Evolutionary conservation across 1,284 basidiomycete genomes (phyloP), one percentile per base, ranked within the genome.

Genomic region (Cryptococcus hybrid): DNA sequence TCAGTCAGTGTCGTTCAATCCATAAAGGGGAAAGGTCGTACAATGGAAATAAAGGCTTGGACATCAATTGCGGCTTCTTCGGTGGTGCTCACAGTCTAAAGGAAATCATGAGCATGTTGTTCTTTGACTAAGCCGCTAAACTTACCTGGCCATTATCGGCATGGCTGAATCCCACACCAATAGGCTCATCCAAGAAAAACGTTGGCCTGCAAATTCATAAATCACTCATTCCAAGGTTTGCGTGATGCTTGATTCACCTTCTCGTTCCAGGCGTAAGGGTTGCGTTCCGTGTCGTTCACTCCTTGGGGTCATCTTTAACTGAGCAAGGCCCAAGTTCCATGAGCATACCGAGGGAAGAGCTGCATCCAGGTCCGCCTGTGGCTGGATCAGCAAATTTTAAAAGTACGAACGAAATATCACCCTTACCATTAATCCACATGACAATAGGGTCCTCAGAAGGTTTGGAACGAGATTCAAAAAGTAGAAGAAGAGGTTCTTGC

Each of bases 401-500:
- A 12, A 15, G 6, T 34, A 34, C 8, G 35, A 24, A 24, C n/a
- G 45, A 44, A 44, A 35, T n/a, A 44, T 2, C 5, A 59, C 66
- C 3, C 24, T 35, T 48, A 62, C 77, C 78, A 57, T 79, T 79
- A 61, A 77, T 77, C 77, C 77, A 77, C 71, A 76, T 74, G 44
- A 77, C 50, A 0, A 82, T 76, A 0, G 80, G 80, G 63, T 81
- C 80, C 39, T 81, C 81, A 13, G 82, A 81, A 1, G 89, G 88
- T 58, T 86, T 79, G 45, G 82, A 80, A 57, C 88, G 79, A 52
- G 86, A 88, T 75, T 89, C 88, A 73, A 92, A 91, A 90, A 91
- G 76, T 88, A 89, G 79, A 92, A 92, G 80, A 90, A 92, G 69
- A 86, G 80, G 60, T 86, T 85, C 59, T 85, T 82, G 5, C 87